phyloP scores from a whole-genome alignment of 2,329 filamentous ascomycete species.

The Thelonectria olida region DNA sequence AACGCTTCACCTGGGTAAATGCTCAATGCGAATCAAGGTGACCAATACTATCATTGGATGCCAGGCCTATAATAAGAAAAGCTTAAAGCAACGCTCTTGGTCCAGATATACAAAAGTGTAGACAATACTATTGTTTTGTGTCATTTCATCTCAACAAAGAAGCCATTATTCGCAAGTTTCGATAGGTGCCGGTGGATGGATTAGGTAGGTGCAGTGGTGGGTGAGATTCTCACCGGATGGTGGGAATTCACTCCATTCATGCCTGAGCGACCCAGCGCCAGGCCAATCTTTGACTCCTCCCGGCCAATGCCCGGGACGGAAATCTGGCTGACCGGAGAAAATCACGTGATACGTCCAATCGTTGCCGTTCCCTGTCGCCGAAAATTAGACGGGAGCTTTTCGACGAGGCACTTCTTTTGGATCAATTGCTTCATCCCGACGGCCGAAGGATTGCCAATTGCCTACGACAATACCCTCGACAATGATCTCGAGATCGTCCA shows the following conservation, averaged over 20 bases:
- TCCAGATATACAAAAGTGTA: not conserved
- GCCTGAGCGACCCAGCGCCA: constrained; percentile 17
- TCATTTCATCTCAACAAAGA: too few species aligned
- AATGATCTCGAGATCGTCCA: constrained; percentile 71
- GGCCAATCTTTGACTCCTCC: constrained; percentile 30
- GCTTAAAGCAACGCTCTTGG: too few species aligned
- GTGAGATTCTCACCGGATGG: not conserved
- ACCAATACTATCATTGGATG: not conserved
- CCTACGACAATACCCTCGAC: constrained; percentile 65
- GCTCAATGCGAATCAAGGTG: too few species aligned
- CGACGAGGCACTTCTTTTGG: constrained; percentile 54
- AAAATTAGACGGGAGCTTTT: constrained; percentile 57
- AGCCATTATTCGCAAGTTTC: not conserved
- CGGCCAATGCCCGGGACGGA: constrained; percentile 39
- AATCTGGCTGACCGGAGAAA: constrained; percentile 40
- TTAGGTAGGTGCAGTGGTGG: not conserved
- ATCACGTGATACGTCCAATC: constrained; percentile 48
- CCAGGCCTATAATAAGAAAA: too few species aligned
- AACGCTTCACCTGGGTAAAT: not conserved
- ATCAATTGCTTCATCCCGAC: constrained; percentile 52
- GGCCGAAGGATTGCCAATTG: constrained; percentile 60
- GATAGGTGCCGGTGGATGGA: not conserved
- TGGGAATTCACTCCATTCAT: not conserved
- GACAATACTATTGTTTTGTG: too few species aligned
- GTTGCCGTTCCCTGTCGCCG: constrained; percentile 45